Conservation (phyloP, 2,329 filamentous ascomycete genomes). For the Colletotrichum sp. region DNA sequence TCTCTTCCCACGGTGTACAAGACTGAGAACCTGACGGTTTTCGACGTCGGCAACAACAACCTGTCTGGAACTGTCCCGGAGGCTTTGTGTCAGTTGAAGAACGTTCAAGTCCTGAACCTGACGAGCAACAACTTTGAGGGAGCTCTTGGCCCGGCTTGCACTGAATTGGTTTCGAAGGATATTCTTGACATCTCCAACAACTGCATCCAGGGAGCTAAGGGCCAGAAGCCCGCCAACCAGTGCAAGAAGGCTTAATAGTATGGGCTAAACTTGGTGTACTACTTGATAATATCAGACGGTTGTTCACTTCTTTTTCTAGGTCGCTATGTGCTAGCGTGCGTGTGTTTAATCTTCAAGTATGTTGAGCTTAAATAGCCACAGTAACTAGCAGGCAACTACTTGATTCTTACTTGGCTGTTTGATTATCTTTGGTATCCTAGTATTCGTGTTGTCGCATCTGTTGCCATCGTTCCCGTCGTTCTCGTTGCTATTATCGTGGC, state of each 20-base stretch:
- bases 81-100: neutral
- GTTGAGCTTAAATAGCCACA: neutral
- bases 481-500: neutral
- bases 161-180: neutral
- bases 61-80: neutral
- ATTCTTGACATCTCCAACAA: neutral
- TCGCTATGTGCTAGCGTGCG: neutral
- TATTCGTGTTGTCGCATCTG: neutral
- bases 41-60: constrained; percentile 4
- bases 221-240: neutral
- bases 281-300: neutral
- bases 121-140: neutral
- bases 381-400: neutral
- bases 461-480: neutral
- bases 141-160: neutral
- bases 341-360: neutral
- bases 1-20: neutral
- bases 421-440: neutral
- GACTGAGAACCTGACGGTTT: neutral
- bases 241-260: neutral
- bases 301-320: neutral
- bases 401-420: neutral
- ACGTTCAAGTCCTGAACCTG: neutral
- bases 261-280: neutral
- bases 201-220: neutral